Evolutionary conservation across 75 land plant genomes (phyloP), one percentile per base, ranked within the genome.

Genomic region (Selaginella tamariscina): DNA sequence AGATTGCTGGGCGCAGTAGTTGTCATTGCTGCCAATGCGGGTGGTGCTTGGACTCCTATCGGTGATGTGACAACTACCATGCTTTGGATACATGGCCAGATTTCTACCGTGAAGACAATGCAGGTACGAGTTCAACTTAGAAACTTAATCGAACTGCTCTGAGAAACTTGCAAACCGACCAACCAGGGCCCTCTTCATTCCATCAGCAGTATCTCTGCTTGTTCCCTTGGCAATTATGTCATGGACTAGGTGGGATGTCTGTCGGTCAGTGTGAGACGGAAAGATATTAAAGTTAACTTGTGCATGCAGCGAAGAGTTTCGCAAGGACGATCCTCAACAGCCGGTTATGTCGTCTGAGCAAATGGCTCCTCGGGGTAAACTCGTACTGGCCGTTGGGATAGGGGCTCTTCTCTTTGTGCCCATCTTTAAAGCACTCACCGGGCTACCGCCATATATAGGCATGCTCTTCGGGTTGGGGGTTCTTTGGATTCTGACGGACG

Each of bases 321-420:
- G 85, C 64, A 74, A 71, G 31, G 81, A 74, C 56, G 72, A 82
- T 62, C 74, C 80, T 24, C 30, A 72, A 30, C 30, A 77, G 44
- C 69, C 71, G 73, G 68, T 82, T 21, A 65, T 90, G 74, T 70
- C 97, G 66, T 82, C 88, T 33, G 99, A 95, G 78, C 89, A 85
- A 65, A 85, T 95, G 92, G 99, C 97, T 63, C 99, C 99, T 21
- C 72, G 87, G 72, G 99, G 96, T 32, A 81, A 82, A 77, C 96
- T 95, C 74, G 99, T 95, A 65, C 89, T 95, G 70, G 57, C 72
- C 56, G 89, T 88, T 28, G 99, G 99, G 2, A 56, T 95, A 39
- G 99, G 99, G 24, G 89, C 97, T 33, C 65, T 95, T 62, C 57
- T 95, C 56, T 91, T 91, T 82, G 99, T 95, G 63, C 99, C 99